A percentile compares a stretch with the other conserved stretches of the same genome.
Conservation (phyloP, 1,284 basidiomycete genomes). For the Bondarzewia mesenterica region DNA sequence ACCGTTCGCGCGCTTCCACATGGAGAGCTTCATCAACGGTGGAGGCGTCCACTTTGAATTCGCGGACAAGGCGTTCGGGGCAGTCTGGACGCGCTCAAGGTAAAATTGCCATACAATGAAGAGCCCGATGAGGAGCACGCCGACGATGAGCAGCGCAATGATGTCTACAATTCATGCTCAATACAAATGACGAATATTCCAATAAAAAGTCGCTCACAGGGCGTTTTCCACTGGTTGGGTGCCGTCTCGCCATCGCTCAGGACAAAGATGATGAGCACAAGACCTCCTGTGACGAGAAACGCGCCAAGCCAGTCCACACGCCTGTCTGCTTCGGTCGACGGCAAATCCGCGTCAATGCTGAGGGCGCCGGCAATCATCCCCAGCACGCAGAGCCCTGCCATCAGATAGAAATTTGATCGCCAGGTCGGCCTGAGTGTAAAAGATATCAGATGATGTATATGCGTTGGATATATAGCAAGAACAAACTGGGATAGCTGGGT, state of each 20-base stretch:
- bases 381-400: conserved; percentile 35
- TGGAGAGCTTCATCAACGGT: conserved; percentile 62
- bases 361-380: conserved; percentile 33
- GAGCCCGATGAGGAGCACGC: conserved; percentile 44
- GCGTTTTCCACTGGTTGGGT: conserved; percentile 64
- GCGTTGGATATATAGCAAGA: conserved; percentile 4
- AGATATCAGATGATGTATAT: neutral
- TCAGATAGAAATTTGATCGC: conserved; percentile 49
- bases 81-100: conserved; percentile 36
- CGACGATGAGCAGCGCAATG: conserved; percentile 55
- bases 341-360: conserved; percentile 35
- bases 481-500: conserved; percentile 51
- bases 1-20: conserved; percentile 66
- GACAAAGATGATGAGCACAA: conserved; percentile 75
- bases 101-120: conserved; percentile 70
- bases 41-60: conserved; percentile 36
- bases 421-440: conserved; percentile 30
- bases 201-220: too few species aligned
- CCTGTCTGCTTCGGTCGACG: conserved; percentile 39
- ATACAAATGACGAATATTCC: too few species aligned
- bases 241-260: conserved; percentile 70
- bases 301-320: conserved; percentile 83
- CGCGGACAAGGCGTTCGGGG: conserved; percentile 7
- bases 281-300: conserved; percentile 61
- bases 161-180: too few species aligned